phyloP scores from a whole-genome alignment of 306 rosid genomes.

The Ceratonia siliqua region DNA sequence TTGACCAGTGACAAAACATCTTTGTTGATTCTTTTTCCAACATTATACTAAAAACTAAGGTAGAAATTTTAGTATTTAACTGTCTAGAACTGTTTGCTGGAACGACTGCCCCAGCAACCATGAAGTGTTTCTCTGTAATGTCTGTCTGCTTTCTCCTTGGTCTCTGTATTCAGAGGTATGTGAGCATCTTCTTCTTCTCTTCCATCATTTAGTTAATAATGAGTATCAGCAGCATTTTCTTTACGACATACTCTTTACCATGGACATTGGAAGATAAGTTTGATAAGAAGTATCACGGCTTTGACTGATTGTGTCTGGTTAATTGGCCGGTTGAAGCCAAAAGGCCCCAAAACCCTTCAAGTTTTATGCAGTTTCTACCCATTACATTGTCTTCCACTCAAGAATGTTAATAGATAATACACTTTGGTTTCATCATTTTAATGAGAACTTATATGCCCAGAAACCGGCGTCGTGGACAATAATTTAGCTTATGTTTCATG shows the following conservation, averaged over 20 bases:
- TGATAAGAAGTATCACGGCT: neutral
- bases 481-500: neutral
- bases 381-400: constrained; percentile 5
- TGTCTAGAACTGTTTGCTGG: constrained; percentile 27
- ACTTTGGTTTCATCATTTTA: constrained; percentile 14
- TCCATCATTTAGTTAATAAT: neutral
- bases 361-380: neutral
- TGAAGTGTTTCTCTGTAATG: constrained; percentile 41
- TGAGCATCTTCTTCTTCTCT: constrained; percentile 18
- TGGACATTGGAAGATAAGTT: constrained; percentile 21
- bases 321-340: neutral
- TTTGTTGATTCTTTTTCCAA: neutral
- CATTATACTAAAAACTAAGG: neutral
- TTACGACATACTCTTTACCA: constrained; percentile 4
- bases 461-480: neutral
- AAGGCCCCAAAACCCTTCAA: constrained; percentile 8
- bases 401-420: constrained; percentile 4
- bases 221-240: constrained; percentile 29
- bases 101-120: constrained; percentile 33
- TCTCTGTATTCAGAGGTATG: constrained; percentile 50
- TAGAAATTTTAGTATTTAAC: constrained; percentile 27
- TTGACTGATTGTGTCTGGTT: neutral
- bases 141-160: constrained; percentile 43
- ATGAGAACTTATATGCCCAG: constrained; percentile 19
- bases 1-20: constrained; percentile 1